Evolutionary conservation across 345 rosid species (phyloP), one percentile per base, ranked within the genome.

Genomic region (Physaria fendleri): DNA sequence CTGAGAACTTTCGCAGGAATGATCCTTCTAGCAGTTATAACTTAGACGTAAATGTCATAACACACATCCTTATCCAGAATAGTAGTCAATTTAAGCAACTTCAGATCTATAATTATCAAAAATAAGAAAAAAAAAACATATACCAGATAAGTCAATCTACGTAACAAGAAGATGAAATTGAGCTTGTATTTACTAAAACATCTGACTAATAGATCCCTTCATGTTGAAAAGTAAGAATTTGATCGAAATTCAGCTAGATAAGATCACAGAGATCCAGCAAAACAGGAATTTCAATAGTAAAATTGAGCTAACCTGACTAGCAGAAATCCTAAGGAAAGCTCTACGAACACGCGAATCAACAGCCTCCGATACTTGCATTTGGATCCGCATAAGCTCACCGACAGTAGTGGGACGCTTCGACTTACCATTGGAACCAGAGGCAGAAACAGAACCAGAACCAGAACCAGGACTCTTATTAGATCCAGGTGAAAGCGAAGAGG

Each of bases 351-450:
- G 79, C 0, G 92, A 87, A 79, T 93, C 99, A 18, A 82, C 80
- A 1, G 74, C 44, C 71, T 89, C 97, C 11, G 94, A 67, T 5
- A 89, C 81, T 54, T 82, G 74, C 97, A 93, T 93, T 81, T 93
- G 99, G 29, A 62, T 62, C 81, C 96, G 79, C 91, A 93, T 87
- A 67, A 93, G 76, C 79, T 93, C 96, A 11, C 96, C 96, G 9
- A 93, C 84, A 5, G 95, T 93, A 74, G 83, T 54, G 21, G 89
- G 76, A 47, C 76, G 80, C 76, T 67, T 85, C 24, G 72, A 15
- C 74, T 83, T 88, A 18, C 78, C 87, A 37, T 42, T 73, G 4
- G 89, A 81, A n/a, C 84, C 80, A 0, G 78, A 59, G 8, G 78
- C 85, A 27, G 87, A 81, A 10, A 77, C 85, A 27, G 87, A 81